A percentile compares a stretch with the other conserved stretches of the same genome.
These are phyloP conservation scores for Tetrapisispora namnaoensis DNA, from an alignment of 805 yeast species.

Conservation along the genomic window DNA sequence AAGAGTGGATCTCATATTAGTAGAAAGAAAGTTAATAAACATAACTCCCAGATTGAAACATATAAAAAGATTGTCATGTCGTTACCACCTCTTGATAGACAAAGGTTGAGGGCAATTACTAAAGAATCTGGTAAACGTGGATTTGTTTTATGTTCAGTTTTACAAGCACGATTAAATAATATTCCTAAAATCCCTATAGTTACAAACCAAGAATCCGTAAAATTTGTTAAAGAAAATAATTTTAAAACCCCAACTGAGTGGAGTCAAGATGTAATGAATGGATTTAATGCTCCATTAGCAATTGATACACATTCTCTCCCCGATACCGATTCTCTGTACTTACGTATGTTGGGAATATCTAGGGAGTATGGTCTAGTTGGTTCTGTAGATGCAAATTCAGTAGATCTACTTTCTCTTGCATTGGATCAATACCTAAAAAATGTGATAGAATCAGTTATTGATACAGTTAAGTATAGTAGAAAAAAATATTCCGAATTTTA, in stretches of 20 bases:
- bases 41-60: constrained; percentile 61
- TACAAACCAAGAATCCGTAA: constrained; percentile 26
- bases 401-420: constrained; percentile 73
- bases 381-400: constrained; percentile 60
- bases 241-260: constrained; percentile 51
- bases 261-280: constrained; percentile 88
- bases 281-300: constrained; percentile 71
- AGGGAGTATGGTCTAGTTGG: constrained; percentile 87
- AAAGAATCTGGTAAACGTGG: constrained; percentile 75
- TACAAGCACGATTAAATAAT: constrained; percentile 50
- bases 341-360: constrained; percentile 69
- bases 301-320: constrained; percentile 76
- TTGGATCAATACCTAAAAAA: constrained; percentile 71
- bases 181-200: constrained; percentile 75
- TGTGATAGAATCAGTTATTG: constrained; percentile 64
- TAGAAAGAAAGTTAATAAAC: constrained; percentile 37
- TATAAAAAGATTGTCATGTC: constrained; percentile 82
- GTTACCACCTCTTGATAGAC: constrained; percentile 72
- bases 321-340: constrained; percentile 56
- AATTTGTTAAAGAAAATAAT: constrained; percentile 25
- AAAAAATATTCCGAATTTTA: constrained; percentile 33
- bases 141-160: constrained; percentile 56
- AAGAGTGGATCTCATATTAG: constrained; percentile 38
- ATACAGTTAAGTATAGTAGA: constrained; percentile 54
- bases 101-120: constrained; percentile 73